Evolutionary conservation across 2,329 filamentous ascomycete species (phyloP), one percentile per base, ranked within the genome.

Genomic region (Endoconidiophora laricicola): DNA sequence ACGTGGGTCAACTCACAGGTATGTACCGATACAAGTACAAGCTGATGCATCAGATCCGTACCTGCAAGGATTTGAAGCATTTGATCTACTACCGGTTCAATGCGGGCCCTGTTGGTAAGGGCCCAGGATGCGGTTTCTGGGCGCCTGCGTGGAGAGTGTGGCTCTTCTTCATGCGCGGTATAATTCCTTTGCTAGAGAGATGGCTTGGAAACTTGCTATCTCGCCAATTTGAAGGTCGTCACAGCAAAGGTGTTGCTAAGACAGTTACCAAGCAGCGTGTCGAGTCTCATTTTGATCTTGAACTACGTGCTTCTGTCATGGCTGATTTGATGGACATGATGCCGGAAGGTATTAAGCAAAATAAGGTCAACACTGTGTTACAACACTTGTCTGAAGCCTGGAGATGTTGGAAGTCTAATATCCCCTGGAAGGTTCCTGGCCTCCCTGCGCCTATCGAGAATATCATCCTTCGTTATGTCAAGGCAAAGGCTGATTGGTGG

Each of bases 21-120:
- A 98, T 98, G 91, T 98, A 98, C 68, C 83, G 91, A 54, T 98
- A 98, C 76, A 98, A 98, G 73, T 98, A 98, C 72, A 98, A 98
- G 73, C 74, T 98, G 51, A 98, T 98, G 91, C 91, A 98, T 64
- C 91, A 98, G 66, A 98, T 98, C 59, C 86, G 91, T 58, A 94
- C 91, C 0, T 98, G 91, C 72, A 98, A 98, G 67, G 91, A 98
- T 67, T 65, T 98, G 62, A 98, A 98, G 76, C 91, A 98, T 75
- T 69, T 98, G 55, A 96, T 98, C 57, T 98, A 98, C 69, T 96
- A 96, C 65, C 84, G 90, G 46, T 98, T 98, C 70, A 98, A 98
- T 65, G 88, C 87, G 53, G 91, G 88, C 0, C 85, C 90, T 9
- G 93, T 98, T 18, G 91, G 91, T 6, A 98, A 98, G 64, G 91